phyloP scores from a whole-genome alignment of 1,284 basidiomycete genomes.

The Filobasidium uniguttulatum region DNA sequence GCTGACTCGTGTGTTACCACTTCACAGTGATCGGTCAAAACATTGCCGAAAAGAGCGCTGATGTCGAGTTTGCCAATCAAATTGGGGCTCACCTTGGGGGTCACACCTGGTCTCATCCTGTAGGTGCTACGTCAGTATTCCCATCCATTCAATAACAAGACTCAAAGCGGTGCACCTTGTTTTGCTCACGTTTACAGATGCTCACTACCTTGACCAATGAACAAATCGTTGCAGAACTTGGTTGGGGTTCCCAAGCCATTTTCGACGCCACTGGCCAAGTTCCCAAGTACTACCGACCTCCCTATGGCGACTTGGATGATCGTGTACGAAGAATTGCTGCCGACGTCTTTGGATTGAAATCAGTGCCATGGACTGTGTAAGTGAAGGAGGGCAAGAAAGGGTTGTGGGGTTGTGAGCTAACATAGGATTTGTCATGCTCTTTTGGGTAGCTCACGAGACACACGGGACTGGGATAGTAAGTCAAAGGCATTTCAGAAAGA shows the following conservation, averaged over 20 bases:
- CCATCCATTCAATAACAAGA: not conserved
- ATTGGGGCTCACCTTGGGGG: slow-evolving; percentile 20
- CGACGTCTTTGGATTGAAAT: slow-evolving; percentile 48
- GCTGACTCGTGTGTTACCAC: slow-evolving; percentile 16
- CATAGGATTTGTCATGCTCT: too few species aligned
- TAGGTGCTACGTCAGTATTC: not conserved
- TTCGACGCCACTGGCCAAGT: slow-evolving; percentile 51
- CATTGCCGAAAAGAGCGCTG: slow-evolving; percentile 14
- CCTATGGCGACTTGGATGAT: slow-evolving; percentile 50
- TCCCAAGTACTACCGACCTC: slow-evolving; percentile 27
- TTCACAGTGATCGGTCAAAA: slow-evolving; percentile 3
- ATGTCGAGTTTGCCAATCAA: slow-evolving; percentile 1
- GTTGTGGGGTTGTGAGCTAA: too few species aligned
- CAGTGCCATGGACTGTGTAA: slow-evolving; percentile 35
- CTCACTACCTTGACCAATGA: slow-evolving; percentile 72
- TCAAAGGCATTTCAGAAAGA: too few species aligned
- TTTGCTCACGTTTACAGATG: slow-evolving; percentile 25
- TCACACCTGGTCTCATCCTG: slow-evolving; percentile 43
- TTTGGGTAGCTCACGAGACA: too few species aligned
- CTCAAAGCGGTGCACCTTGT: slow-evolving; percentile 26
- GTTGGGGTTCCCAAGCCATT: slow-evolving; percentile 80
- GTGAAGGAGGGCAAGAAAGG: too few species aligned
- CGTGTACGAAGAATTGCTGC: slow-evolving; percentile 71
- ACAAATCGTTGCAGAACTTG: slow-evolving; percentile 83
- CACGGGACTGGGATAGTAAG: too few species aligned